phyloP scores from a whole-genome alignment of 495 filamentous ascomycete genomes.

The Penicillium bovifimosum region DNA sequence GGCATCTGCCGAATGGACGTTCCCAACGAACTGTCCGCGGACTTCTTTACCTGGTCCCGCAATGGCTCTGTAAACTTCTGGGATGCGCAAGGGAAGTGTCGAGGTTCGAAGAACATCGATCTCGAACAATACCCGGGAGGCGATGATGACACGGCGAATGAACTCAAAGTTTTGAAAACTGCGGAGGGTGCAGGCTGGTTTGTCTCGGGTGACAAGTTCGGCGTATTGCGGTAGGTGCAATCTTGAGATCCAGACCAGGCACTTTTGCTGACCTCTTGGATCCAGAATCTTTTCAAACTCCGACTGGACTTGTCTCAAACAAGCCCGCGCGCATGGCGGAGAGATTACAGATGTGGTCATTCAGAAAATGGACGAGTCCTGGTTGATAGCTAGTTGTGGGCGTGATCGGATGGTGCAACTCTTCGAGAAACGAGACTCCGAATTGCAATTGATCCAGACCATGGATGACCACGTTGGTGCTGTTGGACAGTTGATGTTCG shows the following conservation, averaged over 20 bases:
- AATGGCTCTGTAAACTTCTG: conserved; percentile 76
- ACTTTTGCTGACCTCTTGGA: conserved; percentile 17
- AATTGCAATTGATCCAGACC: conserved; percentile 62
- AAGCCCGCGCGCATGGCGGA: conserved; percentile 76
- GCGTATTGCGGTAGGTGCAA: conserved; percentile 61
- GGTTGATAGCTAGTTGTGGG: conserved; percentile 70
- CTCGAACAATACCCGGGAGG: conserved; percentile 57
- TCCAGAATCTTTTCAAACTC: conserved; percentile 41
- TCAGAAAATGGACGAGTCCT: conserved; percentile 28
- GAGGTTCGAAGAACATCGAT: conserved; percentile 55
- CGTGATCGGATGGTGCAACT: conserved; percentile 88
- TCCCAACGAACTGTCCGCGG: conserved; percentile 53
- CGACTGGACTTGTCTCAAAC: conserved; percentile 47
- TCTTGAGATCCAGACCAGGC: background rate
- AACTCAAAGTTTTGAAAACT: conserved; percentile 64
- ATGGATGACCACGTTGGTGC: conserved; percentile 73
- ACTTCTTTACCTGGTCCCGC: conserved; percentile 84
- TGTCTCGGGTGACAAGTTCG: conserved; percentile 78
- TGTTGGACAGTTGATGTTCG: conserved; percentile 58
- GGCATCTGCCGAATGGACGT: conserved; percentile 61
- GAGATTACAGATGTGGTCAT: conserved; percentile 82
- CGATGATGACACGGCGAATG: conserved; percentile 62
- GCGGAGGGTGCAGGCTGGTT: conserved; percentile 57
- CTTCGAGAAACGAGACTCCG: conserved; percentile 55
- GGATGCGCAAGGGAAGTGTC: conserved; percentile 65